Base-by-base conservation (phyloP, 2,329 filamentous ascomycete species). In the Rhexocercosporidium sp. region DNA sequence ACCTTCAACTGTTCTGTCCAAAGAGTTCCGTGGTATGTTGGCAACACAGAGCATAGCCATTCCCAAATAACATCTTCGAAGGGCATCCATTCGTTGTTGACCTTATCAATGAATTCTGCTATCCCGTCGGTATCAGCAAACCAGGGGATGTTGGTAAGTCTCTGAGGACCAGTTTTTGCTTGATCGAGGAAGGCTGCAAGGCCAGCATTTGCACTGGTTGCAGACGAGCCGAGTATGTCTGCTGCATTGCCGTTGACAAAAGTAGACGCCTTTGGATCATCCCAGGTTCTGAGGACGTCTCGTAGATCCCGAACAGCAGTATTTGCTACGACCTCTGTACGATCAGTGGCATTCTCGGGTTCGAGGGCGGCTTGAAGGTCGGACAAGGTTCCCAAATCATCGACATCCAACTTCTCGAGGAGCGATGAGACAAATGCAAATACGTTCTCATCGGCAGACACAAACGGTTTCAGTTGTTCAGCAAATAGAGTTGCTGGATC, bases 101-200 rank as follows among this genome's bases (percentile, higher is more conserved):
- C 76, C 54, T 73, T 79, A 27, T 81, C 77, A 0, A 85, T 82
- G 72, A 91, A 91, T 0, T 78, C 71, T 31, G 78, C 78, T 4
- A 91, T 76, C 0, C 86, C 86, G 49, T 81, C 81, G 0, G 80
- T 78, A 63, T 88, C 86, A 22, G 87, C 81, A 68, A 89, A 88
- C 0, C 76, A 71, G 0, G 82, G 79, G 2, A 79, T 81, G n/a
- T 80, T 81, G 1, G 79, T 78, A 25, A 82, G 79, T 59, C 85
- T 83, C 71, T 86, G 83, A 0, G 85, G 82, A 3, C 83, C 82
- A 0, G 84, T 80, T 70, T 89, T 89, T 1, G 87, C 84, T 72
- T 90, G 86, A 70, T 90, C 88, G 3, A 90, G 81, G 71, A 90
- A 90, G 3, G 86, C 87, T 0, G 85, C 87, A 18, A 89, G 80